Conservation (phyloP, 805 yeast species). For the Candida nemodendra region DNA sequence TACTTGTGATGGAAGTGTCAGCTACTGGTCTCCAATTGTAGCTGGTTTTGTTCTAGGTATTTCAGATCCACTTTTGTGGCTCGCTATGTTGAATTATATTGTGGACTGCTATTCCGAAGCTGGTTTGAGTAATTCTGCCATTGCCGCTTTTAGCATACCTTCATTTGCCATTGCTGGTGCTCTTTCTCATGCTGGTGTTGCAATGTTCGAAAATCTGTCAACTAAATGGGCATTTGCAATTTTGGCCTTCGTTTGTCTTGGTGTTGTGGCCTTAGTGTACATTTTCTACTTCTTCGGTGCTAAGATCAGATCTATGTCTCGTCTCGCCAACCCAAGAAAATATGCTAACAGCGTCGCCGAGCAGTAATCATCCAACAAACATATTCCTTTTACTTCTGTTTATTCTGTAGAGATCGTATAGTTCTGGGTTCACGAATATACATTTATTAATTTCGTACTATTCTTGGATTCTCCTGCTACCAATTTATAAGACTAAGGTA, state of each 20-base stretch:
- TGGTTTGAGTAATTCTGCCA: constrained; percentile 34
- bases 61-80: constrained; percentile 36
- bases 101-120: constrained; percentile 35
- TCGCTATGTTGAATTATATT: constrained; percentile 36
- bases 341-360: too few relatives aligned
- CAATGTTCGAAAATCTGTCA: constrained; percentile 37
- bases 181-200: constrained; percentile 38
- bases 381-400: too few relatives aligned
- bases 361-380: too few relatives aligned
- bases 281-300: constrained; percentile 35
- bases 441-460: too few relatives aligned
- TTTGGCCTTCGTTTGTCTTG: constrained; percentile 33
- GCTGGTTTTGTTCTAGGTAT: constrained; percentile 35
- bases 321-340: too few relatives aligned
- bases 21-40: constrained; percentile 35
- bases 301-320: constrained; percentile 30
- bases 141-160: constrained; percentile 38
- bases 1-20: constrained; percentile 31
- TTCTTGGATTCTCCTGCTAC: too few relatives aligned
- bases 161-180: constrained; percentile 37
- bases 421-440: too few relatives aligned
- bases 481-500: too few relatives aligned
- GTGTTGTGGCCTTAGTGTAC: constrained; percentile 33
- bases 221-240: constrained; percentile 36
- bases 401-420: too few relatives aligned